Base-by-base conservation (phyloP, 2,329 filamentous ascomycete genomes). In the Colletotrichum eleusines region DNA sequence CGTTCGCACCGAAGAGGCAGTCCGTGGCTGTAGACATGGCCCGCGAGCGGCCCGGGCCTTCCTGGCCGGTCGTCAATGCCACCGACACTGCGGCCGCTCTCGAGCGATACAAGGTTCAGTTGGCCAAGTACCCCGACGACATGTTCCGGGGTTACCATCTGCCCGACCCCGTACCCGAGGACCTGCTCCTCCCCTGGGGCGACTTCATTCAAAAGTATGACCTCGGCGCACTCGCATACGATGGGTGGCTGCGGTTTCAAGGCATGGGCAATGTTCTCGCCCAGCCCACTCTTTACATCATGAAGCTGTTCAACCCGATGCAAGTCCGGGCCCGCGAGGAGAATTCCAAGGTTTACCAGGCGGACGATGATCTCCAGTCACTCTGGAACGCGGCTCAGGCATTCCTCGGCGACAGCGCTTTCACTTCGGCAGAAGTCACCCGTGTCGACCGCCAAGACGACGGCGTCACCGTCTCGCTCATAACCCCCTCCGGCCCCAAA, bases 271-370 rank as follows among this genome's bases (percentile, higher is more conserved):
- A 46, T 5, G 44, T 46, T 12, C 44, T 46, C 7, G 44, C 44
- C 44, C 44, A 46, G 44, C 44, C 44, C 9, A 46, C 44, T 23
- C 44, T 46, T 12, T 46, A 46, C 44, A 12, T 46, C 44, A 46
- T 46, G 44, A 46, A 46, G 44, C 44, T 46, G 20, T 46, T 46
- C 44, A 46, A 46, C 44, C 44, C 44, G 20, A 46, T 46, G 44
- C 44, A 46, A 12, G 44, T 46, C 44, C 8, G 11, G n/a, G 44
- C 44, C 44, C 44, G 44, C 7, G 44, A 46, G 11, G 44, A 46
- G 20, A 23, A 23, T 12, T 23, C 44, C 1, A 46, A 46, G 12
- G 44, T 46, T 9, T 46, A 46, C 44, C 20, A 46, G 44, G 44
- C 44, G 3, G 18, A 46, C 20, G 44, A 46, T 2, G n/a, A 46